Conservation (phyloP, 108 stramenopile genomes). For the Cyclotella distinguenda region DNA sequence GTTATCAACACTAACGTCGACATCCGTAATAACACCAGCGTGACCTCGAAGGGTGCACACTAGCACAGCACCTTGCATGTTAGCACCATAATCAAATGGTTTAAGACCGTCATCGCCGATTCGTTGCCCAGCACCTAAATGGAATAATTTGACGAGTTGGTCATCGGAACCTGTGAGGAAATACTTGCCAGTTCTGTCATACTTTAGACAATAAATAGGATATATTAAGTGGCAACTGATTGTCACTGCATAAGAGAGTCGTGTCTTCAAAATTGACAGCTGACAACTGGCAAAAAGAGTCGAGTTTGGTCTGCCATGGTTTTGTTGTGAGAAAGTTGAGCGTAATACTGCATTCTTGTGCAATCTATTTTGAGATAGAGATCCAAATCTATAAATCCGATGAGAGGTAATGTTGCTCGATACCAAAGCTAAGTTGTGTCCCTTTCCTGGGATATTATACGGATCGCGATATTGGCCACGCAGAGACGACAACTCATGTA, state of each 20-base stretch:
- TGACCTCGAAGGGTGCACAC: slow-evolving; percentile 90
- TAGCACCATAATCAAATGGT: slow-evolving; percentile 56
- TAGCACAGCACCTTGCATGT: slow-evolving; percentile 72
- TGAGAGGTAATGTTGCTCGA: slow-evolving; percentile 13
- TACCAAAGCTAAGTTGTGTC: slow-evolving; percentile 14
- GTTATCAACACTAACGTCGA: slow-evolving; percentile 91
- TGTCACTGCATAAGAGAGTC: slow-evolving; percentile 75
- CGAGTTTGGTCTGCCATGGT: slow-evolving; percentile 11
- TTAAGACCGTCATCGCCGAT: neutral
- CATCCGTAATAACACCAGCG: slow-evolving; percentile 89
- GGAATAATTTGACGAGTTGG: slow-evolving; percentile 88
- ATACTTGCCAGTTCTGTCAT: slow-evolving; percentile 88
- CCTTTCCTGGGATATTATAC: slow-evolving; percentile 14
- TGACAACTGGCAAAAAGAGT: slow-evolving; percentile 13
- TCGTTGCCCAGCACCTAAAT: slow-evolving; percentile 45
- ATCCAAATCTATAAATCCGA: slow-evolving; percentile 10
- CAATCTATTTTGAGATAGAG: neutral
- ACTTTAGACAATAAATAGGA: slow-evolving; percentile 87
- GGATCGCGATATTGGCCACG: slow-evolving; percentile 18
- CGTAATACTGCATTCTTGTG: slow-evolving; percentile 25
- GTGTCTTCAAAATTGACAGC: slow-evolving; percentile 49
- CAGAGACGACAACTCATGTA: slow-evolving; percentile 1
- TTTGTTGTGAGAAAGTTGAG: slow-evolving; percentile 29
- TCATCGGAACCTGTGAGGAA: slow-evolving; percentile 96
- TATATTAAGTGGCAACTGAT: slow-evolving; percentile 82